phyloP scores from a whole-genome alignment of 805 yeast species.

The Hanseniaspora pseudoguilliermondii region DNA sequence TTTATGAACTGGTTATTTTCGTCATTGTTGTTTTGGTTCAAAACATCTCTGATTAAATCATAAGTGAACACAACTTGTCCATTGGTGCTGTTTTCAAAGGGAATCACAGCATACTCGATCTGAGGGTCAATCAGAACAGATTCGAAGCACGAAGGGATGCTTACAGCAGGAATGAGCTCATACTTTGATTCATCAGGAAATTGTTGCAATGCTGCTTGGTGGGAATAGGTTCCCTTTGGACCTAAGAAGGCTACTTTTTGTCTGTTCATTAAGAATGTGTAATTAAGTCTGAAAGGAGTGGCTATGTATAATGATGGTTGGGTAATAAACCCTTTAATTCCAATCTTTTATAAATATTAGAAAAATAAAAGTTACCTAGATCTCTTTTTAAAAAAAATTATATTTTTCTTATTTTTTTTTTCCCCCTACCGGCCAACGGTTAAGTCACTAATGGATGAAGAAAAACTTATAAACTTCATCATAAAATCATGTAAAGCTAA shows the following conservation, averaged over 20 bases:
- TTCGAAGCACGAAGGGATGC: conserved; percentile 54
- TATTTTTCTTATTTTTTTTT: no score
- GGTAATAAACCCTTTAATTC: background rate
- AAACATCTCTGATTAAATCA: conserved; percentile 64
- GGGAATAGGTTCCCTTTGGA: conserved; percentile 87
- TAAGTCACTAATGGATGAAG: no score
- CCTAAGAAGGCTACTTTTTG: conserved; percentile 63
- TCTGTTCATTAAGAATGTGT: background rate
- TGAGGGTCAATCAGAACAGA: conserved; percentile 31
- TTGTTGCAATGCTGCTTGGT: conserved; percentile 59
- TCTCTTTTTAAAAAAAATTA: no score
- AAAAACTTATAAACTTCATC: background rate
- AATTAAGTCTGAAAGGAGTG: background rate
- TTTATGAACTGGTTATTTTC: background rate
- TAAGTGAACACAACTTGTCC: conserved; percentile 84
- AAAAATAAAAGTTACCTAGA: no score
- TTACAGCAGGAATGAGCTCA: conserved; percentile 21
- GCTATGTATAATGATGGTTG: background rate
- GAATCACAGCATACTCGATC: conserved; percentile 67
- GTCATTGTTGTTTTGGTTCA: conserved; percentile 15
- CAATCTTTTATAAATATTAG: no score
- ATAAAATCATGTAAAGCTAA: no score
- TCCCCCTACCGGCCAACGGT: no score
- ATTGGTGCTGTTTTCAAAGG: conserved; percentile 87
- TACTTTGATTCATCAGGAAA: conserved; percentile 29